Percentiles rank a stretch among this genome's conserved stretches.
Evolutionary conservation across 768 basidiomycete genomes (phyloP).

Genomic region (Mycena metata): DNA sequence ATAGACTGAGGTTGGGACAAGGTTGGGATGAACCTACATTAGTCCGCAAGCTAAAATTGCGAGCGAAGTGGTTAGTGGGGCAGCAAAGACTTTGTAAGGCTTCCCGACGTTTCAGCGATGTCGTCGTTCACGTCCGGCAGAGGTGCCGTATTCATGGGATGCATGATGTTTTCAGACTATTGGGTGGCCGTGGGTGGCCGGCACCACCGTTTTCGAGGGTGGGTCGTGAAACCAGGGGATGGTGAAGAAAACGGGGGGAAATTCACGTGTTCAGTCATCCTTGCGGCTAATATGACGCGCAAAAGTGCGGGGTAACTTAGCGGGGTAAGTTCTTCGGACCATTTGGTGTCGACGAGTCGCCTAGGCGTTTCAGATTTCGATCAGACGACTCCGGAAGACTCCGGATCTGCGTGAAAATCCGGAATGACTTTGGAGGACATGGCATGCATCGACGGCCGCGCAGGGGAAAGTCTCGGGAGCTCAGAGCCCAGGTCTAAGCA

Average conservation of each 20-base stretch:
- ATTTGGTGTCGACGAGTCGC: too few relatives aligned
- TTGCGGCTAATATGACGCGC: too few relatives aligned
- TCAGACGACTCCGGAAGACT: too few relatives aligned
- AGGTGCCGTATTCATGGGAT: slow-evolving; percentile 1
- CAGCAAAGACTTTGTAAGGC: background rate
- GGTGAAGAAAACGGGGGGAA: background rate
- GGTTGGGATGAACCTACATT: slow-evolving; percentile 18
- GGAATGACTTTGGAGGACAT: too few relatives aligned
- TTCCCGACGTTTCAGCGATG: slow-evolving; percentile 31
- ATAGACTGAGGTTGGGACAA: too few relatives aligned
- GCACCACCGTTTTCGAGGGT: slow-evolving; percentile 6
- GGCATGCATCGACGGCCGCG: too few relatives aligned
- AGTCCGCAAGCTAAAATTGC: slow-evolving; percentile 28
- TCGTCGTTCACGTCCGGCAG: slow-evolving; percentile 26
- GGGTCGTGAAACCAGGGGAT: background rate
- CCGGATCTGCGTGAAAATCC: too few relatives aligned
- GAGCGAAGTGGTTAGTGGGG: background rate
- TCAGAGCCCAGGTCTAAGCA: too few relatives aligned
- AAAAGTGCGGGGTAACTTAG: too few relatives aligned
- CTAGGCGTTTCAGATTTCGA: too few relatives aligned
- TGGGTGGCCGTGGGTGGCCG: slow-evolving; percentile 4
- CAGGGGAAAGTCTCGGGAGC: too few relatives aligned
- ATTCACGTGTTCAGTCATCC: background rate
- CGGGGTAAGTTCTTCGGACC: too few relatives aligned
- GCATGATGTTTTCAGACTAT: background rate